Evolutionary conservation across 2,329 filamentous ascomycete species (phyloP).

Genomic region (Epichloe sylvatica): DNA sequence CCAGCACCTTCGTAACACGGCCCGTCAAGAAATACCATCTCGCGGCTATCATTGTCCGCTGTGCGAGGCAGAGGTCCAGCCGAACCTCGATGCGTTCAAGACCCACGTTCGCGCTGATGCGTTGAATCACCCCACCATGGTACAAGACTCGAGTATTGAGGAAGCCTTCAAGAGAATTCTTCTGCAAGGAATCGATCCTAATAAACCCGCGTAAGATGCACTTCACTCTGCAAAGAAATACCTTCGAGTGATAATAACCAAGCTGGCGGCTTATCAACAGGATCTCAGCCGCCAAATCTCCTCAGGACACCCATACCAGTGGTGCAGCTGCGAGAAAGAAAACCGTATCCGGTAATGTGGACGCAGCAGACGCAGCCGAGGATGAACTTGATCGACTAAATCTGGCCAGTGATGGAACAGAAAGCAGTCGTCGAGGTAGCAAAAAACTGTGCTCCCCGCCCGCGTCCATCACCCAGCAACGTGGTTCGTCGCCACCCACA

Average conservation of each 20-base stretch:
- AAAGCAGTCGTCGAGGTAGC: slow-evolving; percentile 8
- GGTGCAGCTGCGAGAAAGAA: slow-evolving; percentile 5
- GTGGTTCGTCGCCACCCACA: slow-evolving; percentile 10
- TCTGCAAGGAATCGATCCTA: slow-evolving; percentile 2
- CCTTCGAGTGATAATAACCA: neutral
- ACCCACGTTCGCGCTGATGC: slow-evolving; percentile 11
- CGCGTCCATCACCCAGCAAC: slow-evolving; percentile 10
- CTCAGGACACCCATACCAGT: neutral
- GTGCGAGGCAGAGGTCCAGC: slow-evolving; percentile 13
- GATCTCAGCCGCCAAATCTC: neutral
- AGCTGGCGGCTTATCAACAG: neutral
- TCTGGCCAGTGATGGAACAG: slow-evolving; percentile 1
- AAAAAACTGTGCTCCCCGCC: slow-evolving; percentile 19
- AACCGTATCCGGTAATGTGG: slow-evolving; percentile 3
- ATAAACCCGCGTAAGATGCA: neutral
- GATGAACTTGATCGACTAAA: slow-evolving; percentile 4
- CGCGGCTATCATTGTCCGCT: slow-evolving; percentile 9
- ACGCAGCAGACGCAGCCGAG: slow-evolving; percentile 1
- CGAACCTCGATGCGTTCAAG: slow-evolving; percentile 14
- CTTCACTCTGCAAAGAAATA: neutral
- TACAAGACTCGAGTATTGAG: slow-evolving; percentile 14
- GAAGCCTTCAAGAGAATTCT: slow-evolving; percentile 13
- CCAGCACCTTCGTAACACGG: slow-evolving; percentile 11
- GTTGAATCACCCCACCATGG: slow-evolving; percentile 10
- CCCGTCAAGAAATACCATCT: slow-evolving; percentile 10